These are phyloP conservation scores for Persicaria maculosa DNA, from an alignment of 148 eudicot genomes.

Conservation along the genomic window DNA sequence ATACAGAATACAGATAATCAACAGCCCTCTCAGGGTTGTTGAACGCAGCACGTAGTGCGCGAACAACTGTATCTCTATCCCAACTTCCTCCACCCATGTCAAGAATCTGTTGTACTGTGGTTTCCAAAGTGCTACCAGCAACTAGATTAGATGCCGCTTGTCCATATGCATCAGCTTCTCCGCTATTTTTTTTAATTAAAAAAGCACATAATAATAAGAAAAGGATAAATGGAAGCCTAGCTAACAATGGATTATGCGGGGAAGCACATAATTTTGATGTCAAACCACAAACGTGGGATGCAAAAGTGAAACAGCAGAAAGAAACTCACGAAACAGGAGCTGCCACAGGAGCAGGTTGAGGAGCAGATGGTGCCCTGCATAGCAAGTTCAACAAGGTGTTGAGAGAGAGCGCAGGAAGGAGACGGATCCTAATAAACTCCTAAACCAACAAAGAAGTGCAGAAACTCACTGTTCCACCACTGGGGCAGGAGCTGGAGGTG, in stretches of 20 bases:
- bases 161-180: constrained; percentile 51
- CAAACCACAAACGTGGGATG: background rate
- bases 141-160: constrained; percentile 84
- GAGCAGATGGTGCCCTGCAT: constrained; percentile 31
- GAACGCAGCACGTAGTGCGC: constrained; percentile 80
- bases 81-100: constrained; percentile 97
- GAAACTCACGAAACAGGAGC: constrained; percentile 39
- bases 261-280: background rate
- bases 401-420: background rate
- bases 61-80: constrained; percentile 81
- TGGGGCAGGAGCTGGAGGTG: constrained; percentile 26
- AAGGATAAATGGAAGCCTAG: background rate
- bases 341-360: constrained; percentile 26
- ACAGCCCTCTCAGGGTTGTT: constrained; percentile 96
- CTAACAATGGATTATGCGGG: background rate
- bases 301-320: background rate
- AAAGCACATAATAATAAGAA: background rate
- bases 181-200: constrained; percentile 21
- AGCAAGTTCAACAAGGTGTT: background rate
- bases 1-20: constrained; percentile 77
- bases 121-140: constrained; percentile 62
- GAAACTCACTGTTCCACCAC: constrained; percentile 32
- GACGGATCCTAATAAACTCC: background rate
- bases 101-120: constrained; percentile 65
- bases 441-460: background rate